phyloP scores from a whole-genome alignment of 1,284 basidiomycete species.

The Porogramme epimiltina region DNA sequence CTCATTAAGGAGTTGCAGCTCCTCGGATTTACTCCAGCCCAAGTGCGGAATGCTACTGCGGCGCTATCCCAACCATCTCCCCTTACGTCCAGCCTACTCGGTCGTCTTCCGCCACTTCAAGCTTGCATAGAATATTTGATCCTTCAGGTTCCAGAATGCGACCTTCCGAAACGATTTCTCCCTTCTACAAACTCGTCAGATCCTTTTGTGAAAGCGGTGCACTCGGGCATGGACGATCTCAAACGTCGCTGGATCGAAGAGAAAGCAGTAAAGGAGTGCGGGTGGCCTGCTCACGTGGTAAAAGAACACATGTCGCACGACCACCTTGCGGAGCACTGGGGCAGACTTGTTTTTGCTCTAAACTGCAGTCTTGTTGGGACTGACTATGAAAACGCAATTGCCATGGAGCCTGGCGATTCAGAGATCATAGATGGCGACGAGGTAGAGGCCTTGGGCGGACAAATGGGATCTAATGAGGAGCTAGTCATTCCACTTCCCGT shows the following conservation, averaged over 20 bases:
- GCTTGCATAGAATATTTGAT: constrained; percentile 78
- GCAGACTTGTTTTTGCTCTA: constrained; percentile 50
- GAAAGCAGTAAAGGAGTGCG: constrained; percentile 80
- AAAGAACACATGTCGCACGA: constrained; percentile 50
- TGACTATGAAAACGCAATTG: constrained; percentile 28
- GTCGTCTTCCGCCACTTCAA: constrained; percentile 53
- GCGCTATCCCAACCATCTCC: constrained; percentile 56
- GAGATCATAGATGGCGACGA: constrained; percentile 57
- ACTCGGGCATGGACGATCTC: constrained; percentile 64
- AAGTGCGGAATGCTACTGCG: constrained; percentile 49
- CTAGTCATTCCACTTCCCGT: constrained; percentile 65
- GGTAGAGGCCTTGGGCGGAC: constrained; percentile 69
- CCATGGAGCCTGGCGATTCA: constrained; percentile 21
- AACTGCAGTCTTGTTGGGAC: constrained; percentile 51
- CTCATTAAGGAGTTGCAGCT: constrained; percentile 48
- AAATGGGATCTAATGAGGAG: constrained; percentile 43
- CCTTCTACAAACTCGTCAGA: constrained; percentile 68
- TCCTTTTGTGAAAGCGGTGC: constrained; percentile 63
- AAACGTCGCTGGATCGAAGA: constrained; percentile 84
- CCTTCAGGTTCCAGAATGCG: constrained; percentile 78
- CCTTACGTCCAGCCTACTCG: constrained; percentile 52
- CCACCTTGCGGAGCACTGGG: constrained; percentile 48
- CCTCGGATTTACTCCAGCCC: constrained; percentile 59
- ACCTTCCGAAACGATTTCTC: constrained; percentile 66
- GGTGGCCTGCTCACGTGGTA: constrained; percentile 79